These are phyloP conservation scores for Hansfordia pulvinata DNA, from an alignment of 2,329 filamentous ascomycete genomes.

Conservation along the genomic window DNA sequence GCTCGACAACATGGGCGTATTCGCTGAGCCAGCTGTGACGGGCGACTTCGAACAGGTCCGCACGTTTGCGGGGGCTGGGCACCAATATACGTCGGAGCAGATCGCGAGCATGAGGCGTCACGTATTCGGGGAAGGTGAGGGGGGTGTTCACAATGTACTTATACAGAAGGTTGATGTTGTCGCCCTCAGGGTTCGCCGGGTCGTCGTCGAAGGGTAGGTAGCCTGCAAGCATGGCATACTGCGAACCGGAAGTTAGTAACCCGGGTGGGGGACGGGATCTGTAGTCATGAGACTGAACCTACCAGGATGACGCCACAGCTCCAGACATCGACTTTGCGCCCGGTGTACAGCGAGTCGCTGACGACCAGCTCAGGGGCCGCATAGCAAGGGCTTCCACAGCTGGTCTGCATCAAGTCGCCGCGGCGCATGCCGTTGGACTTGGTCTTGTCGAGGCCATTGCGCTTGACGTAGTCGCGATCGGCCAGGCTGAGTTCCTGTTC, in stretches of 20 bases:
- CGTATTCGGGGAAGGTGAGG: constrained; percentile 95
- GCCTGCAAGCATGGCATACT: constrained; percentile 98
- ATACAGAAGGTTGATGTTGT: constrained; percentile 98
- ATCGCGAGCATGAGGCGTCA: constrained; percentile 90
- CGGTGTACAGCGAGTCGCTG: constrained; percentile 93
- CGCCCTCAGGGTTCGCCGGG: constrained; percentile 92
- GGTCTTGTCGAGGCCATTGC: constrained; percentile 69
- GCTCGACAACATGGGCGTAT: constrained; percentile 89
- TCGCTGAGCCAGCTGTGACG: constrained; percentile 97
- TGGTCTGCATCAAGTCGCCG: constrained; percentile 97
- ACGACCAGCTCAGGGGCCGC: constrained; percentile 94
- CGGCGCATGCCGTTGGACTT: constrained; percentile 64
- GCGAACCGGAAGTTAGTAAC: constrained; percentile 11
- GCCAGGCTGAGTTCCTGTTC: constrained; percentile 80
- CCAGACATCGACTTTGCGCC: constrained; percentile 97
- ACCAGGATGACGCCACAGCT: constrained; percentile 97
- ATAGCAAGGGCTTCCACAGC: constrained; percentile 95
- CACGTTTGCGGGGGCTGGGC: constrained; percentile 85
- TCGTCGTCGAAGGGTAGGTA: constrained; percentile 98
- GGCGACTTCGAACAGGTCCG: constrained; percentile 93
- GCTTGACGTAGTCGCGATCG: constrained; percentile 80
- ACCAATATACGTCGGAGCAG: constrained; percentile 86
- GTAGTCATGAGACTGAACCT: constrained; percentile 23
- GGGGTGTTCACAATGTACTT: constrained; percentile 98
- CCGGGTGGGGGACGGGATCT: neutral